Evolutionary conservation across 331 rosid genomes (phyloP), one percentile per base, ranked within the genome.

Genomic region (Malus hybrid): DNA sequence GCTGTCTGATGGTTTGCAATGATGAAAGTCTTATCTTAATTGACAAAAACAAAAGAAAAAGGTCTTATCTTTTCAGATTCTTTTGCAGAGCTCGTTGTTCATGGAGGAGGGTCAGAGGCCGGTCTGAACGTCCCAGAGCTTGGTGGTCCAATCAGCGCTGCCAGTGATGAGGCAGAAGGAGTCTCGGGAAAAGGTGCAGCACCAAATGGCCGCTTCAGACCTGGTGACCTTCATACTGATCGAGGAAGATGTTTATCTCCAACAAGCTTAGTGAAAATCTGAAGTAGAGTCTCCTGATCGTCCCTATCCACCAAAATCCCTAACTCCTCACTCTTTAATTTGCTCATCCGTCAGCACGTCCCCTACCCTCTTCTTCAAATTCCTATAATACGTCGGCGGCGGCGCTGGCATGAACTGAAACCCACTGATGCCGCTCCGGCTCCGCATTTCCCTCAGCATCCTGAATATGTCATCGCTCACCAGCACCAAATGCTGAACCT

Each of bases 391-490:
- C 1, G 97, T 94, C 0, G 96, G 96, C 14, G 99, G 97, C 34
- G 99, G 99, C 7, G 96, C 66, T 32, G 97, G 97, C 97, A 92
- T 92, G 82, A 94, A 94, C 64, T 94, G 96, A 36, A 94, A 94
- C 0, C 99, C 99, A 6, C 97, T 96, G 3, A 88, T 11, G 7
- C 72, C 68, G 61, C 93, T 93, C 11, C 97, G 44, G 81, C 83
- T 70, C 65, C 96, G 86, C 99, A 94, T 94, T 71, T 94, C 97
- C 75, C 95, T 83, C 55, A 94, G 42, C 0, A 96, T 94, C 24
- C 69, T 77, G 87, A 94, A 91, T 16, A 94, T 94, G 72, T 94
- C 92, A 5, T 73, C 77, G 60, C 82, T 71, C 76, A 81, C 77
- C 64, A 92, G 72, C 0, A 97, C 99, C 77, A 94, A 44, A 50